phyloP scores from a whole-genome alignment of 2,329 filamentous ascomycete genomes.

The Paraconiothyrium brasiliense region DNA sequence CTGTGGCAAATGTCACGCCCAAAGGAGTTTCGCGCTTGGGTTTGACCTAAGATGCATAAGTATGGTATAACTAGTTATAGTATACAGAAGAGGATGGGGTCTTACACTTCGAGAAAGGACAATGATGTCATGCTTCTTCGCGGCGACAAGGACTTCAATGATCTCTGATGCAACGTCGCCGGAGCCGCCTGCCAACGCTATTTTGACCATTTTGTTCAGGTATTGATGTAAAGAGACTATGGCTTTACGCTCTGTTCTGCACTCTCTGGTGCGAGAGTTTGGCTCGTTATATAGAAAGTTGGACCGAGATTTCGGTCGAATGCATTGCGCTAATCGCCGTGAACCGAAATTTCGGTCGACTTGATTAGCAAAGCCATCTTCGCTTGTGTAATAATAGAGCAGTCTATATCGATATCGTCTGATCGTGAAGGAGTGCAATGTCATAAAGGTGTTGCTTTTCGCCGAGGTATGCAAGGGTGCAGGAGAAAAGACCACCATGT shows the following conservation, averaged over 20 bases:
- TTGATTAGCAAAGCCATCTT: no score
- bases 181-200: constrained; percentile 25
- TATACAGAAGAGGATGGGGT: not conserved
- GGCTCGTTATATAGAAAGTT: constrained; percentile 13
- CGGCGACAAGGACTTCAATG: constrained; percentile 59
- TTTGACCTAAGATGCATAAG: not conserved
- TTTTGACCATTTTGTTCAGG: constrained; percentile 23
- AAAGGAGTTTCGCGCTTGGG: not conserved
- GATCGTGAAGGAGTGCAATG: no score
- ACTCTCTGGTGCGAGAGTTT: not conserved
- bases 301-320: constrained; percentile 20
- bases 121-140: constrained; percentile 61
- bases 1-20: constrained; percentile 6
- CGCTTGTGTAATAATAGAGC: no score
- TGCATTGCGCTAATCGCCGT: not conserved
- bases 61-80: no score
- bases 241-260: not conserved
- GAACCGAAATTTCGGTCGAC: no score
- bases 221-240: not conserved
- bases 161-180: constrained; percentile 59
- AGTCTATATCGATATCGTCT: no score
- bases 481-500: no score
- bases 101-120: constrained; percentile 53
- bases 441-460: no score
- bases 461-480: no score